Evolutionary conservation across 163 green algal species (phyloP).

Genomic region (Chlamydomonas reinhardtii): DNA sequence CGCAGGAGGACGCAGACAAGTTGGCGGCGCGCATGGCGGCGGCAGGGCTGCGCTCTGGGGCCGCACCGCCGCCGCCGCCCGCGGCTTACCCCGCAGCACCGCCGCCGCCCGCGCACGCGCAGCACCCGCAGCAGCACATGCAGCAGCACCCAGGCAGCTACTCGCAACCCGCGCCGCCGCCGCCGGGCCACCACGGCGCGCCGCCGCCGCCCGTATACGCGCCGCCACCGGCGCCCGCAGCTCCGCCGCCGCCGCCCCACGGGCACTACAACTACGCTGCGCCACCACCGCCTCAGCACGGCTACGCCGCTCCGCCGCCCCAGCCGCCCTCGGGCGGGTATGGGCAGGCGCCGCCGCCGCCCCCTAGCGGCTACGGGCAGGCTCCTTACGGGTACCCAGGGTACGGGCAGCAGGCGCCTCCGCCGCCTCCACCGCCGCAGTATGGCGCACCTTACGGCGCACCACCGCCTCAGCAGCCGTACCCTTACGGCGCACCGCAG

Average conservation of each 20-base stretch:
- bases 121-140: background rate
- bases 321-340: background rate
- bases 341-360: background rate
- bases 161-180: background rate
- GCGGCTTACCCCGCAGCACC: background rate
- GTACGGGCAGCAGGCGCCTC: background rate
- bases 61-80: background rate
- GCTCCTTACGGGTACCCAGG: background rate
- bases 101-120: background rate
- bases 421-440: background rate
- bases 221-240: background rate
- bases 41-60: background rate
- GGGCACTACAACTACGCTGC: background rate
- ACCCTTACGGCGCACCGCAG: background rate
- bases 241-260: background rate
- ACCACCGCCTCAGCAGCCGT: background rate
- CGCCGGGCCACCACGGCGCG: background rate
- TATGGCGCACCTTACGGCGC: background rate
- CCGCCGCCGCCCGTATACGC: too few species aligned
- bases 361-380: background rate
- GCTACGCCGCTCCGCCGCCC: background rate
- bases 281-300: background rate
- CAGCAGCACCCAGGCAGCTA: background rate
- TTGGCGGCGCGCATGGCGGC: slow-evolving; percentile 50
- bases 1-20: slow-evolving; percentile 47